These are phyloP conservation scores for Mercurialis annua DNA, from an alignment of 345 rosid species.

Conservation along the genomic window DNA sequence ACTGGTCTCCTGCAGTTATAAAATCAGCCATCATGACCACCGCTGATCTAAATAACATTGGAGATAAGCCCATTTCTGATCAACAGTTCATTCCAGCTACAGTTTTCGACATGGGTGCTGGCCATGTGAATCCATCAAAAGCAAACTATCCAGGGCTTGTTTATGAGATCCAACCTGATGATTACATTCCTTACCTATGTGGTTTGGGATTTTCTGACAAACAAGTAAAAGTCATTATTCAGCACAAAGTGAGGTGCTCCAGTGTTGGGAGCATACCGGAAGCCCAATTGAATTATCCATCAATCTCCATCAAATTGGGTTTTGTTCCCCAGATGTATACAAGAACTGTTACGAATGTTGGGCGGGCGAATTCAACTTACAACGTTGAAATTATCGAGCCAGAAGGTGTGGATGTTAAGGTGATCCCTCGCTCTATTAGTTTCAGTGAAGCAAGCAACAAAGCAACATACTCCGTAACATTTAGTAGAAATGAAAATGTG, in stretches of 20 bases:
- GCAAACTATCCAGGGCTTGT: conserved; percentile 47
- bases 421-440: not conserved
- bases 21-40: conserved; percentile 58
- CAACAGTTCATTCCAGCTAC: conserved; percentile 20
- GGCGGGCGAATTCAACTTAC: conserved; percentile 11
- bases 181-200: conserved; percentile 20
- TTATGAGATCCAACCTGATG: conserved; percentile 32
- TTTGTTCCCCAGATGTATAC: conserved; percentile 12
- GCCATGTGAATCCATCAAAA: conserved; percentile 44
- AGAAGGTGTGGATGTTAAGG: conserved; percentile 11
- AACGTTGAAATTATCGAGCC: not conserved
- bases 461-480: conserved; percentile 22
- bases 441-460: conserved; percentile 4
- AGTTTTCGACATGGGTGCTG: conserved; percentile 48
- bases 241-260: conserved; percentile 9
- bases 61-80: conserved; percentile 11
- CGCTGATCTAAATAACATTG: conserved; percentile 8
- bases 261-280: conserved; percentile 16
- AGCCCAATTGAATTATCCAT: conserved; percentile 22
- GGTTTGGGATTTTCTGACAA: conserved; percentile 11
- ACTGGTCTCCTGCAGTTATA: conserved; percentile 60
- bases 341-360: conserved; percentile 19
- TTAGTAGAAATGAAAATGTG: not conserved
- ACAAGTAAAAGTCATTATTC: conserved; percentile 1
- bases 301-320: conserved; percentile 17